Conservation (phyloP, 345 rosid genomes). For the Populus ilicifolia region DNA sequence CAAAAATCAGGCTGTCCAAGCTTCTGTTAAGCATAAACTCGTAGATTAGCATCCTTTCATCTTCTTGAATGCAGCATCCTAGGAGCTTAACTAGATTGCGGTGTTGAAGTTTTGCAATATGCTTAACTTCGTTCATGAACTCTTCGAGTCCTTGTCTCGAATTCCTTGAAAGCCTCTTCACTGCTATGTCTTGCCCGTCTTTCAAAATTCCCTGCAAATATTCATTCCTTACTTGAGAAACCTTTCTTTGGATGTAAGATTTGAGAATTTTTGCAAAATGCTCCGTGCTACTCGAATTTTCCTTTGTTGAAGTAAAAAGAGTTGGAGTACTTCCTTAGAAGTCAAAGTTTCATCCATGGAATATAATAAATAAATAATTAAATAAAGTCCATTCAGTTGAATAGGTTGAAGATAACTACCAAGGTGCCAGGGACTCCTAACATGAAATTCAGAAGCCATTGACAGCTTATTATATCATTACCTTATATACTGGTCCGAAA, state of each 20-base stretch:
- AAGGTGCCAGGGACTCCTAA: too few relatives aligned
- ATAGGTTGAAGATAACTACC: too few relatives aligned
- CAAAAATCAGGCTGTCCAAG: background rate
- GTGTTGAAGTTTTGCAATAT: slow-evolving; percentile 1
- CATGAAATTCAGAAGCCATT: too few relatives aligned
- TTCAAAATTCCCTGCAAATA: background rate
- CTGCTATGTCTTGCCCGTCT: background rate
- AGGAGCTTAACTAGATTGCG: background rate
- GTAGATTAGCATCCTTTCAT: slow-evolving; percentile 7
- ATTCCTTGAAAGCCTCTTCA: slow-evolving; percentile 3
- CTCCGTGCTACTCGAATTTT: too few relatives aligned
- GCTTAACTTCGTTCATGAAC: background rate
- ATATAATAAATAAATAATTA: too few relatives aligned
- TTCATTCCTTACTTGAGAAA: background rate
- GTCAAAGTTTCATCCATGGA: too few relatives aligned
- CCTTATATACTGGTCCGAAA: too few relatives aligned
- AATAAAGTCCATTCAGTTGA: too few relatives aligned
- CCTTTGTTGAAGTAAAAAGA: too few relatives aligned
- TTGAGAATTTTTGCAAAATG: background rate
- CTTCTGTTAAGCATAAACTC: slow-evolving; percentile 2
- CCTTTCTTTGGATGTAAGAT: background rate
- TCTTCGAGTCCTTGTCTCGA: background rate
- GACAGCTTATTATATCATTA: too few relatives aligned
- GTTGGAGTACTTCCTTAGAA: too few relatives aligned
- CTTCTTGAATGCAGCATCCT: slow-evolving; percentile 3